Conservation (phyloP, 208 protist genomes). For the Angomonas ambiguus region DNA sequence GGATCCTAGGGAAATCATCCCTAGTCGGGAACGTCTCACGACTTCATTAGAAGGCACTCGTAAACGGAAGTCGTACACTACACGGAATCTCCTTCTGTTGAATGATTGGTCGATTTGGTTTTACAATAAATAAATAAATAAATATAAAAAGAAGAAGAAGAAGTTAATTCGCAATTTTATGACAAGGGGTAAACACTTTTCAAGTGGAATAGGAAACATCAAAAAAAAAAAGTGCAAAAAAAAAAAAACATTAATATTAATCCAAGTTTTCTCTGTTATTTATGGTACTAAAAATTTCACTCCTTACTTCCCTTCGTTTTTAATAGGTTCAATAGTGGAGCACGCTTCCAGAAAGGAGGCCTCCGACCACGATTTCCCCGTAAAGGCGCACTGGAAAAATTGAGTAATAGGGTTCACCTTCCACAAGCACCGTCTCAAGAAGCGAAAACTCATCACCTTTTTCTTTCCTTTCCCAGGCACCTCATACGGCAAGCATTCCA, state of each 20-base stretch:
- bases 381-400: conserved; percentile 55
- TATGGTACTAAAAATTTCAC: not conserved
- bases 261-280: not conserved
- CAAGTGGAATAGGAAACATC: not conserved
- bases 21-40: too few relatives aligned
- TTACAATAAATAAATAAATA: not conserved
- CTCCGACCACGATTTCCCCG: conserved; percentile 42
- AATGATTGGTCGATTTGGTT: too few relatives aligned
- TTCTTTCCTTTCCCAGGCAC: conserved; percentile 21
- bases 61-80: not conserved
- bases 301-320: conserved; percentile 31
- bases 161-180: too few relatives aligned
- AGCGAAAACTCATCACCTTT: conserved; percentile 20
- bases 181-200: too few relatives aligned
- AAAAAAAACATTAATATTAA: not conserved
- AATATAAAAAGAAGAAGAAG: not conserved
- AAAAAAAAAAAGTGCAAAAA: conserved; percentile 2
- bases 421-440: conserved; percentile 69
- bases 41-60: too few relatives aligned
- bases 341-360: conserved; percentile 21
- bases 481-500: conserved; percentile 60
- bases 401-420: conserved; percentile 57
- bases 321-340: conserved; percentile 37
- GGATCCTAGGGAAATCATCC: too few relatives aligned
- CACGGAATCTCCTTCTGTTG: too few relatives aligned